A percentile compares a stretch with the other conserved stretches of the same genome.
Conservation (phyloP, 495 filamentous ascomycete species). For the Aspergillus hancockii region DNA sequence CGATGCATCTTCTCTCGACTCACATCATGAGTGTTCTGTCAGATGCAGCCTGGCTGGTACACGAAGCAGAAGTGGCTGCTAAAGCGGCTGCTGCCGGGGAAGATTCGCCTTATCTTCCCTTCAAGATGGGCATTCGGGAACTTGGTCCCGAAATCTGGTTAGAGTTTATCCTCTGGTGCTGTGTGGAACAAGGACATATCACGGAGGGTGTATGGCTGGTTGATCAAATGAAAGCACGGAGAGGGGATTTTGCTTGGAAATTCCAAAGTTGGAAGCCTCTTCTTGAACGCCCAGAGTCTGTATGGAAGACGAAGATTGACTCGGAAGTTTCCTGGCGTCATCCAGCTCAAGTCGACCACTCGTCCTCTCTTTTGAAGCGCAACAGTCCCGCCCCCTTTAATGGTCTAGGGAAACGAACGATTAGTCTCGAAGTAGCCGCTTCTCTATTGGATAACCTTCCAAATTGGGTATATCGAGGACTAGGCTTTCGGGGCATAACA, state of each 20-base stretch:
- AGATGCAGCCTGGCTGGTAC: slow-evolving; percentile 60
- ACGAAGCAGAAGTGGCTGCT: slow-evolving; percentile 44
- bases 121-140: slow-evolving; percentile 51
- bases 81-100: slow-evolving; percentile 49
- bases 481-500: slow-evolving; percentile 30
- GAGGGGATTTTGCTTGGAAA: slow-evolving; percentile 38
- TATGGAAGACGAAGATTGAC: slow-evolving; percentile 37
- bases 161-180: slow-evolving; percentile 67
- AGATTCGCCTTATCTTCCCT: slow-evolving; percentile 52
- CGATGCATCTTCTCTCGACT: slow-evolving; percentile 55
- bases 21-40: slow-evolving; percentile 62
- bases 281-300: slow-evolving; percentile 25
- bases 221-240: slow-evolving; percentile 35
- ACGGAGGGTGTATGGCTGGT: slow-evolving; percentile 54
- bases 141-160: slow-evolving; percentile 64
- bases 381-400: slow-evolving; percentile 33
- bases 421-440: slow-evolving; percentile 59
- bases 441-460: slow-evolving; percentile 54
- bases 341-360: slow-evolving; percentile 22
- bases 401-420: slow-evolving; percentile 49
- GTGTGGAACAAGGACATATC: slow-evolving; percentile 61
- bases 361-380: slow-evolving; percentile 20
- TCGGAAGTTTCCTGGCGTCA: slow-evolving; percentile 37
- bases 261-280: slow-evolving; percentile 41
- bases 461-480: slow-evolving; percentile 37